phyloP scores from a whole-genome alignment of 805 yeast species.

The Wickerhamomyces queroliae region DNA sequence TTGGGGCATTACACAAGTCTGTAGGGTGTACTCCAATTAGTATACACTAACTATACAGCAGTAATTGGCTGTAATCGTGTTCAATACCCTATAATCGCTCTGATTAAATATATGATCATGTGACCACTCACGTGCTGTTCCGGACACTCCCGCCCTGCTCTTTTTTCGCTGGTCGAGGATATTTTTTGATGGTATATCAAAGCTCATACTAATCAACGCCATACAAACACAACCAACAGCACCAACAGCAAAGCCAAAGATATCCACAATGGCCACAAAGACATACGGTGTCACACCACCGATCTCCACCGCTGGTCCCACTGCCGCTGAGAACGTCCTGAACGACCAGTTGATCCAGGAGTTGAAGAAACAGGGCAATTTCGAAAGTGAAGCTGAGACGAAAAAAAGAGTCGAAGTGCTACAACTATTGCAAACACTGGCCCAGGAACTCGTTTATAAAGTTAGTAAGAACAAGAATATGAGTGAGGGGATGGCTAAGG shows the following conservation, averaged over 20 bases:
- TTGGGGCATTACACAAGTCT: too few relatives aligned
- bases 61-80: too few relatives aligned
- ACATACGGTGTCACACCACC: slow-evolving; percentile 40
- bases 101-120: too few relatives aligned
- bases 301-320: slow-evolving; percentile 79
- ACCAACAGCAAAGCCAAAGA: neutral
- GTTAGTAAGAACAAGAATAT: slow-evolving; percentile 81
- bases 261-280: slow-evolving; percentile 5
- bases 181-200: too few relatives aligned
- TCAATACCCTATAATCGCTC: too few relatives aligned
- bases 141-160: too few relatives aligned
- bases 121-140: too few relatives aligned
- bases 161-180: too few relatives aligned
- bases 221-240: too few relatives aligned
- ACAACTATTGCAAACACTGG: slow-evolving; percentile 61
- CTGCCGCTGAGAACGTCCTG: slow-evolving; percentile 67
- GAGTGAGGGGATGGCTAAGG: slow-evolving; percentile 96
- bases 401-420: slow-evolving; percentile 74
- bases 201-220: slow-evolving; percentile 1
- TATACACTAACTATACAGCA: too few relatives aligned
- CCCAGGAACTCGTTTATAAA: slow-evolving; percentile 74
- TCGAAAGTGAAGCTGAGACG: slow-evolving; percentile 83
- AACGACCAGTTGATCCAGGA: slow-evolving; percentile 78
- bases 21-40: too few relatives aligned
- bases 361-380: slow-evolving; percentile 77